Percentiles rank a stretch among this genome's conserved stretches.
These are phyloP conservation scores for Mariannaea elegans DNA, from an alignment of 2,329 filamentous ascomycete species.

Conservation along the genomic window DNA sequence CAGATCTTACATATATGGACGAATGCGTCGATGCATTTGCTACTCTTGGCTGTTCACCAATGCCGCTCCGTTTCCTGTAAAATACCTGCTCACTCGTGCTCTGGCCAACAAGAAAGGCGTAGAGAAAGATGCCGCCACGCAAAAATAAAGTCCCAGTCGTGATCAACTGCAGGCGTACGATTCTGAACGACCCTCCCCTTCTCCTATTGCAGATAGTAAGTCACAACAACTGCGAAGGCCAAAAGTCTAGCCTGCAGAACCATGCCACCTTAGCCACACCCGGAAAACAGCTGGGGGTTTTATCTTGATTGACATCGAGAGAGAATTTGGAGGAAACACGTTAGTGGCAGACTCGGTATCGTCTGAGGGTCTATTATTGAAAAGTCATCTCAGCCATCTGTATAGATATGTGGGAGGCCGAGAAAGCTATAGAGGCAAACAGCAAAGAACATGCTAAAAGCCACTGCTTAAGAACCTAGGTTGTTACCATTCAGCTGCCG, in stretches of 20 bases:
- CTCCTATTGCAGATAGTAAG: background rate
- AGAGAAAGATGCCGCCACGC: background rate
- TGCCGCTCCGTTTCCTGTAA: background rate
- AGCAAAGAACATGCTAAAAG: background rate
- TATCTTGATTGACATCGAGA: slow-evolving; percentile 16
- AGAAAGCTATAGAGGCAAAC: background rate
- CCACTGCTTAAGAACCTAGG: background rate
- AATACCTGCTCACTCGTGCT: background rate
- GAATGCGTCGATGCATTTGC: too few species aligned
- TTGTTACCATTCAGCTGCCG: too few species aligned
- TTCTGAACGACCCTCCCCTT: background rate
- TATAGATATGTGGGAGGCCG: background rate
- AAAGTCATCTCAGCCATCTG: background rate
- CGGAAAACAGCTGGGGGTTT: rapidly evolving
- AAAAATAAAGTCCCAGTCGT: background rate
- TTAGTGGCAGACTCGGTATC: background rate
- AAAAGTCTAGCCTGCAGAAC: background rate
- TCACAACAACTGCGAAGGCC: background rate
- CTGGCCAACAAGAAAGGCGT: background rate
- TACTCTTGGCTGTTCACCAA: background rate
- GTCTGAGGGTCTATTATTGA: background rate
- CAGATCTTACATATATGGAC: too few species aligned
- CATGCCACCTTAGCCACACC: background rate
- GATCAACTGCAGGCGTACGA: background rate
- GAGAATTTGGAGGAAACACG: background rate